Conservation (phyloP, 805 yeast genomes). For the Cyberlindnera veronae region DNA sequence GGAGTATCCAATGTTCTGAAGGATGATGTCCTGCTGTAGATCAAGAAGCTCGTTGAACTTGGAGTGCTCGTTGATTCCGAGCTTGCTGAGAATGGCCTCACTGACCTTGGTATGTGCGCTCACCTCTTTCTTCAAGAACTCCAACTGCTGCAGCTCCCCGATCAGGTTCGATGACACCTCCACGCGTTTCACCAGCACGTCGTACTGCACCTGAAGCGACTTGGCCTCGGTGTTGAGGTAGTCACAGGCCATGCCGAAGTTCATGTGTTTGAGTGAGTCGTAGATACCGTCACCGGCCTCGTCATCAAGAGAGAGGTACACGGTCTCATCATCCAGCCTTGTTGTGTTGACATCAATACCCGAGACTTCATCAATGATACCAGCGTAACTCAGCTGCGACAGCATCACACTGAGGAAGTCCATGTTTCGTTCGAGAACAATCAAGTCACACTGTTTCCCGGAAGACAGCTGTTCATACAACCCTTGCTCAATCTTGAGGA, state of each 20-base stretch:
- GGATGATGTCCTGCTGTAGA: constrained; percentile 68
- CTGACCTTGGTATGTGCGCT: constrained; percentile 74
- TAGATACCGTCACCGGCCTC: constrained; percentile 13
- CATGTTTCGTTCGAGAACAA: constrained; percentile 73
- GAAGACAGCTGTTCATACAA: constrained; percentile 35
- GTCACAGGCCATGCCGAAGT: constrained; percentile 78
- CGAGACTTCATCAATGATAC: constrained; percentile 72
- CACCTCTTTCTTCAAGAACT: constrained; percentile 62
- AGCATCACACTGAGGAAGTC: constrained; percentile 72
- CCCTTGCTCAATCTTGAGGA: constrained; percentile 23
- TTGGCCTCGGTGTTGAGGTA: constrained; percentile 69
- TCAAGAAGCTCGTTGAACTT: constrained; percentile 46
- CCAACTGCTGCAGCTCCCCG: constrained; percentile 61
- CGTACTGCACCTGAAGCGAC: constrained; percentile 64
- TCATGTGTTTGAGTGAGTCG: constrained; percentile 46
- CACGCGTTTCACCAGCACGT: constrained; percentile 29
- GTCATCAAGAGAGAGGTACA: constrained; percentile 9
- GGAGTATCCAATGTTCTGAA: constrained; percentile 44
- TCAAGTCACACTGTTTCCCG: constrained; percentile 58
- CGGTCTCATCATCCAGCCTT: constrained; percentile 24
- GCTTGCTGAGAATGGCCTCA: constrained; percentile 50
- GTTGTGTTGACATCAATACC: constrained; percentile 43
- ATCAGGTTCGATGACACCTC: constrained; percentile 58
- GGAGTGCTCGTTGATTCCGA: constrained; percentile 16
- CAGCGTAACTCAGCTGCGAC: constrained; percentile 77